Evolutionary conservation across 768 basidiomycete genomes (phyloP), one percentile per base, ranked within the genome.

Genomic region (Boletus rex-veris): DNA sequence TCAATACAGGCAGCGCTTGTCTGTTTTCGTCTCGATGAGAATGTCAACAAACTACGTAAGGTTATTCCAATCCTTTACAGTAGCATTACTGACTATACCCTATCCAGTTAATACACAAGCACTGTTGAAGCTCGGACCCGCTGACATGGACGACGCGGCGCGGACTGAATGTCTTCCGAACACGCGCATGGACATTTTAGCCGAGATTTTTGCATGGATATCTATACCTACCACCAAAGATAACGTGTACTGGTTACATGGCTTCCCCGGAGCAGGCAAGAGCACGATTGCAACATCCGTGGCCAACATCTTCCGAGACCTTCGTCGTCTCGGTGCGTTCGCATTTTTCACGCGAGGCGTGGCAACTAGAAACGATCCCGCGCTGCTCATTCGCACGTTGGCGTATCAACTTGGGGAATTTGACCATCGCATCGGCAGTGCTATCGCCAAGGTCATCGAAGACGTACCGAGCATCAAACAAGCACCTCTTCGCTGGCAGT

Each of bases 261-360:
- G 73, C 8, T 64, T 71, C 35, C 71, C 73, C 0, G 72, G 72
- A 16, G 53, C 71, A 6, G 74, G 73, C 11, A 74, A 74, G 60
- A 75, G 73, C 36, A 65, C 73, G 2, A 58, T 74, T 19, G 50
- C 73, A 5, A 74, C 67, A 0, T 74, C 74, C 0, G 51, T 73
- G 12, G 73, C 73, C 35, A 66, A 69, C 48, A 43, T 72, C 26
- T 70, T 68, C 26, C 58, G 65, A n/a, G 59, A 70, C 1, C 53
- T 67, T 6, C 65, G 65, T 12, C 69, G 66, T 31, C 74, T 74
- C 6, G 73, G 74, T 8, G 69, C 73, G 2, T 74, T 71, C 46
- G 31, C 59, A 4, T 71, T 74, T 38, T 74, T 75, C 58, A 62
- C 67, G 16, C 67, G 74, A 9, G 63, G 67, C 12, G 45, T 72